Base-by-base conservation (phyloP, 2,329 filamentous ascomycete genomes). In the Coccinonectria pachysandricola region DNA sequence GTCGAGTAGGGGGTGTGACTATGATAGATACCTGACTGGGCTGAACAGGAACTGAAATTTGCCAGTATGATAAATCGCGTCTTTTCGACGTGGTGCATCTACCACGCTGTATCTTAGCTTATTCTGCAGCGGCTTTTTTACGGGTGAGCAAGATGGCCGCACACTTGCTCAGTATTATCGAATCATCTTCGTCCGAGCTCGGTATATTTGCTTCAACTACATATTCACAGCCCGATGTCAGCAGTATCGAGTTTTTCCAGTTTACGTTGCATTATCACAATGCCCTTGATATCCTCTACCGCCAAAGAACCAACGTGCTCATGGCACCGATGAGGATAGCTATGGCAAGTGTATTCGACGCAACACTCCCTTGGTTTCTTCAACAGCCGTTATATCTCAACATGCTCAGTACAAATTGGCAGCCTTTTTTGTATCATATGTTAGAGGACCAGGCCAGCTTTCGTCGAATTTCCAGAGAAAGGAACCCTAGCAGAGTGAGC, bases 281-380 rank as follows among this genome's bases (percentile, higher is more conserved):
- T 22, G 47, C 52, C 1, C 23, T 56, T 15, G 45, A 49, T 4
- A 37, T 52, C 4, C 35, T 53, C 9, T 40, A 52, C 29, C 27
- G 33, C 7, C 31, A 46, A 12, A 27, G 32, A 5, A 24, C 37
- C 14, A 36, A 34, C 10, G 30, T 34, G n/a, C 28, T 49, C n/a
- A 47, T 53, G 40, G 30, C 38, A 31, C 50, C 49, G 3, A 45
- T 56, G 33, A 37, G 49, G 16, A 30, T 54, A 21, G 50, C 45
- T 2, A 31, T 56, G 36, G 50, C 45, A n/a, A 36, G 40, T 4
- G 27, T 55, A 5, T 21, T 54, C 12, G 50, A 55, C 21, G 32
- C 40, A 14, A 28, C 38, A 8, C 34, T 46, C 23, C 42, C 41
- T 30, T 46, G 43, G 43, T 20, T 54, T 7, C 29, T 49, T n/a